A percentile compares a stretch with the other conserved stretches of the same genome.
Conservation (phyloP, 208 protist genomes). For the Leishmania mexicana region DNA sequence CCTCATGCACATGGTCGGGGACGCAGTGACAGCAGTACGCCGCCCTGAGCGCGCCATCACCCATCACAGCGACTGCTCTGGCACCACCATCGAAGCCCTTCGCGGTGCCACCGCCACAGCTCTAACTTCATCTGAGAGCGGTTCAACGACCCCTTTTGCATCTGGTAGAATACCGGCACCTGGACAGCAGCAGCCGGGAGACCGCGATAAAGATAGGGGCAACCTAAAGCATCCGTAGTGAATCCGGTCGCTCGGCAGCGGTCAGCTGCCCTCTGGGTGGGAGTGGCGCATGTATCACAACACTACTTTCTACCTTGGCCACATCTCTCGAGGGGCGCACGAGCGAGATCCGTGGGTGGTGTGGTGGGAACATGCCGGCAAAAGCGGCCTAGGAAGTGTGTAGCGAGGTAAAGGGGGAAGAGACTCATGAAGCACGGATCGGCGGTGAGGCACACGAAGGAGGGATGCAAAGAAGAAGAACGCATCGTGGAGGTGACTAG, state of each 20-base stretch:
- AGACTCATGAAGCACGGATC: not conserved
- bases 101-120: not conserved
- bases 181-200: not conserved
- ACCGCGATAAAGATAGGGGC: not conserved
- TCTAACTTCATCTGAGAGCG: not conserved
- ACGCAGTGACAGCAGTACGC: not conserved
- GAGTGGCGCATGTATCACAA: constrained; percentile 52
- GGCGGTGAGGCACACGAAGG: not conserved
- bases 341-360: constrained; percentile 64
- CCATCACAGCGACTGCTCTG: not conserved
- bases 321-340: constrained; percentile 67
- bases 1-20: not conserved
- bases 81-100: not conserved
- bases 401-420: not conserved
- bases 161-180: not conserved
- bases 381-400: not conserved
- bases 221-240: not conserved
- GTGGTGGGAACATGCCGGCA: constrained; percentile 38
- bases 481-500: too few species aligned
- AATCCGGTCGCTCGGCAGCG: not conserved
- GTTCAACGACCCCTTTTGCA: not conserved
- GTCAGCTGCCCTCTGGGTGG: constrained; percentile 59
- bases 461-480: not conserved
- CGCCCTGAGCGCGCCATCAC: not conserved
- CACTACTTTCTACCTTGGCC: constrained; percentile 59